Percentiles rank a stretch among this genome's conserved stretches.
phyloP scores from a whole-genome alignment of 1,284 basidiomycete genomes.

The Cystobasidium slooffiae region DNA sequence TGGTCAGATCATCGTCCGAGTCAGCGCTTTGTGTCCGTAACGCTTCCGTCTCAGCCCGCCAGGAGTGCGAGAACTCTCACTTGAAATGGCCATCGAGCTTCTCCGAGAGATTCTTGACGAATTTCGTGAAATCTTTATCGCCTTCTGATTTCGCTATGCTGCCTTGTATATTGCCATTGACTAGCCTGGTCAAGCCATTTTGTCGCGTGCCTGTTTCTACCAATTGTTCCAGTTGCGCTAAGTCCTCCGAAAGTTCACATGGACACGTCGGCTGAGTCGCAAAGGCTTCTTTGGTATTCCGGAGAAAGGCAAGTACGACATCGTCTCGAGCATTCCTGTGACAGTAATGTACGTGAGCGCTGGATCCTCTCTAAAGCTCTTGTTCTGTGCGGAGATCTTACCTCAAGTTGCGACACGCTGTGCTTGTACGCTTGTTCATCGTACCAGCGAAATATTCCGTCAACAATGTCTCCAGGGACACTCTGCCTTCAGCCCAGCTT shows the following conservation, averaged over 20 bases:
- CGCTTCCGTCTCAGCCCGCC: not conserved
- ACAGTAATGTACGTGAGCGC: not conserved
- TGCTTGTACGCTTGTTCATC: constrained; percentile 12
- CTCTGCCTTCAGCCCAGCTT: constrained; percentile 18
- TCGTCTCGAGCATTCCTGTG: constrained; percentile 26
- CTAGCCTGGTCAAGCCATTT: constrained; percentile 19
- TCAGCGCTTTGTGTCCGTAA: not conserved
- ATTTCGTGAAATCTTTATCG: constrained; percentile 32
- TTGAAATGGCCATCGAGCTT: constrained; percentile 7
- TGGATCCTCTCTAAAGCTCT: not conserved
- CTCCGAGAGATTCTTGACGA: constrained; percentile 18
- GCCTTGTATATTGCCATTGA: constrained; percentile 39
- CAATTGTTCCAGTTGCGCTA: constrained; percentile 23
- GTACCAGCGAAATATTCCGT: constrained; percentile 35
- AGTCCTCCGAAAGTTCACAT: not conserved
- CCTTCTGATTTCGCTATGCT: constrained; percentile 31
- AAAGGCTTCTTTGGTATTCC: not conserved
- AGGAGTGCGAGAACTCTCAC: not conserved
- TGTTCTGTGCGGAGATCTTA: not conserved
- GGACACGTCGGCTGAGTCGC: not conserved
- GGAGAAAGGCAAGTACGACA: constrained; percentile 14
- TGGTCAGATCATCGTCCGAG: not conserved
- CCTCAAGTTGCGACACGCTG: constrained; percentile 21
- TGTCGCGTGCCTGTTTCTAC: constrained; percentile 24
- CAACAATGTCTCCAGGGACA: constrained; percentile 17